Percentiles rank a stretch among this genome's conserved stretches.
phyloP scores from a whole-genome alignment of 148 eudicot species.

The Cornus kousa region DNA sequence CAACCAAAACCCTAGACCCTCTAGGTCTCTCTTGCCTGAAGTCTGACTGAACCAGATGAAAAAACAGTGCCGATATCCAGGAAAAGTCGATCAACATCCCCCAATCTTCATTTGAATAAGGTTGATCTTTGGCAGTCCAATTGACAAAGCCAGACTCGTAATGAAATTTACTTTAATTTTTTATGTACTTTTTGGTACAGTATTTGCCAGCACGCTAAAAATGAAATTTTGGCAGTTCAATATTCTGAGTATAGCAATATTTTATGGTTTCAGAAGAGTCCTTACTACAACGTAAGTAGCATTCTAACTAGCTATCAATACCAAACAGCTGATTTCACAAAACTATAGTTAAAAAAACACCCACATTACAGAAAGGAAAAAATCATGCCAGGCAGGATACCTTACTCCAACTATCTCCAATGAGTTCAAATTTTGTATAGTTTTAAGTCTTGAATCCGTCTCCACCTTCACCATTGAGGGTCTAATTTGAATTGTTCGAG shows the following conservation, averaged over 20 bases:
- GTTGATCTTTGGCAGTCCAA: too few relatives aligned
- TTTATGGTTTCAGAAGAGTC: neutral
- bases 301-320: too few relatives aligned
- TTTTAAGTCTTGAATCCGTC: slow-evolving; percentile 29
- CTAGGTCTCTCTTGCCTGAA: too few relatives aligned
- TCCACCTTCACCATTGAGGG: slow-evolving; percentile 70
- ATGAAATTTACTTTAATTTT: neutral
- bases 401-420: slow-evolving; percentile 74
- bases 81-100: too few relatives aligned
- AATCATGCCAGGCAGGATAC: slow-evolving; percentile 24
- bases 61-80: too few relatives aligned
- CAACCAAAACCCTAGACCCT: too few relatives aligned
- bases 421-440: slow-evolving; percentile 36
- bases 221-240: too few relatives aligned
- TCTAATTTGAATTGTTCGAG: slow-evolving; percentile 54
- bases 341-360: neutral
- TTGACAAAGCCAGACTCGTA: too few relatives aligned
- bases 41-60: too few relatives aligned
- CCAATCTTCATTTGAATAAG: too few relatives aligned
- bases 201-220: too few relatives aligned
- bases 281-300: neutral
- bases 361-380: neutral
- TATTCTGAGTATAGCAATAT: neutral
- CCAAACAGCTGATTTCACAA: neutral
- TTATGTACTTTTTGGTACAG: too few relatives aligned